These are phyloP conservation scores for Allomyces arbusculus DNA, from an alignment of 192 early-diverging fungal species.

Conservation along the genomic window DNA sequence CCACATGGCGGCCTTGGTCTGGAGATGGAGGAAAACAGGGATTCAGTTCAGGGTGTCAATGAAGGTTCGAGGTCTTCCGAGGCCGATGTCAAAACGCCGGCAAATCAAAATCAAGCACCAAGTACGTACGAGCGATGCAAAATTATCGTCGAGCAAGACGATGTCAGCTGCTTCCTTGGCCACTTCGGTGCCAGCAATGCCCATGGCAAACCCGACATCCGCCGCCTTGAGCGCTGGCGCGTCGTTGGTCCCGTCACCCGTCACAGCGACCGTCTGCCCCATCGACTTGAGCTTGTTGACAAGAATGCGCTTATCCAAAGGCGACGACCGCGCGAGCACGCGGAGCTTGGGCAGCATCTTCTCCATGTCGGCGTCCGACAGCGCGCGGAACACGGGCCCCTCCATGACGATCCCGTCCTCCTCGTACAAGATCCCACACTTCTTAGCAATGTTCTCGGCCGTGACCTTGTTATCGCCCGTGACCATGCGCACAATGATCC, in stretches of 20 bases:
- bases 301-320: slow-evolving; percentile 74
- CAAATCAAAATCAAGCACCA: too few species aligned
- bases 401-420: slow-evolving; percentile 53
- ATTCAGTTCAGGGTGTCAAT: too few species aligned
- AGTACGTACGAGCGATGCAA: slow-evolving; percentile 41
- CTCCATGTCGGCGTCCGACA: slow-evolving; percentile 42
- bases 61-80: too few species aligned
- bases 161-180: slow-evolving; percentile 68
- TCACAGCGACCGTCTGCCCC: slow-evolving; percentile 52
- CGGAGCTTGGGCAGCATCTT: slow-evolving; percentile 45
- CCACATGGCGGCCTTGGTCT: slow-evolving; percentile 47
- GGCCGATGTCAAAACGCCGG: too few species aligned
- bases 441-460: slow-evolving; percentile 70
- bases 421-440: slow-evolving; percentile 54
- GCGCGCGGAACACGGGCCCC: slow-evolving; percentile 53
- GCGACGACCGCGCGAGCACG: slow-evolving; percentile 73
- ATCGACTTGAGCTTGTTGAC: slow-evolving; percentile 49
- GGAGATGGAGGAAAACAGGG: too few species aligned
- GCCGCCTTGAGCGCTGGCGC: slow-evolving; percentile 70
- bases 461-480: slow-evolving; percentile 69
- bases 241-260: slow-evolving; percentile 77
- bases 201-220: slow-evolving; percentile 87
- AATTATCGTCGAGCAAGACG: slow-evolving; percentile 78
- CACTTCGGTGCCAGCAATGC: slow-evolving; percentile 69
- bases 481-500: slow-evolving; percentile 81